Evolutionary conservation across 495 filamentous ascomycete genomes (phyloP), one percentile per base, ranked within the genome.

Genomic region (Neurospora cerealis): DNA sequence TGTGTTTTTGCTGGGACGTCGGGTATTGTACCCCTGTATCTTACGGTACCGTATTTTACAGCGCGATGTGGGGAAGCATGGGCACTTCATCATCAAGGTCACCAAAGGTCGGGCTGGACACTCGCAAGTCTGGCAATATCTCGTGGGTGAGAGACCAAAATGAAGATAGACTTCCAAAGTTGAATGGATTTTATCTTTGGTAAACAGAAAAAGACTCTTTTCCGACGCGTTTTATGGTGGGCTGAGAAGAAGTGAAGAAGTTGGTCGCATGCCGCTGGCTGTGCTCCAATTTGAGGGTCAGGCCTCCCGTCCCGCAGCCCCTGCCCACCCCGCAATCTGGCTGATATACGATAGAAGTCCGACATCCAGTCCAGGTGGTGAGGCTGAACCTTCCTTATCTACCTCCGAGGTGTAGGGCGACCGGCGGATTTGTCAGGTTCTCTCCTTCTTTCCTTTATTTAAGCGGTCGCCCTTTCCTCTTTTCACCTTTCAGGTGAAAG

Each of bases 111-210:
- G 19, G 44, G 19, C 9, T 21, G 44, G 44, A 48, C 44, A 48
- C 44, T 48, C 44, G n/a, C 1, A 21, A 48, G n/a, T 48, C 1
- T 48, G 3, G n/a, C n/a, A 4, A 10, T 21, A n/a, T 48, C 1
- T 4, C 2, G 3, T 48, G 8, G 4, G 9, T 4, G 9, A 2
- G 0, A 11, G n/a, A 11, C 8, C 9, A 9, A 11, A 10, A 21
- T 4, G 8, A 21, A 21, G 8, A 21, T 4, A 10, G 0, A 0
- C 3, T 46, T n/a, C 9, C 1, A 4, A 9, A n/a, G 0, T 3
- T 19, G 19, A n/a, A 46, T 46, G 19, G 42, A 8, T n/a, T 2
- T 8, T 3, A 0, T 46, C n/a, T 3, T n/a, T 0, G 19, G 19
- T n/a, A 46, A 46, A n/a, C 7, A 9, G 42, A 9, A n/a, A 46